Evolutionary conservation across 371 early-diverging fungal species (phyloP).

Genomic region (Funneliformis caledonium): DNA sequence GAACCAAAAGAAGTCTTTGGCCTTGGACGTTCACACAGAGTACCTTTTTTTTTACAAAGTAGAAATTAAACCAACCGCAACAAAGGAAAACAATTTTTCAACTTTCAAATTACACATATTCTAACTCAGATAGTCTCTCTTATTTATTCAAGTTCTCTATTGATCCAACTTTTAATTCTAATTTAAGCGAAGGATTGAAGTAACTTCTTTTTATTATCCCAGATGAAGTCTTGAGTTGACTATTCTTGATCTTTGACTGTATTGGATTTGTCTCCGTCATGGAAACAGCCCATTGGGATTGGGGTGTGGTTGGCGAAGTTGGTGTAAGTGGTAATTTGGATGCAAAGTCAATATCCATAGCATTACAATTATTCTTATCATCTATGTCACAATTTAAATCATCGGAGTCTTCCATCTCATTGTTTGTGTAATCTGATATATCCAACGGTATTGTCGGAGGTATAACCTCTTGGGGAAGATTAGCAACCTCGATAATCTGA

Average conservation of each 20-base stretch:
- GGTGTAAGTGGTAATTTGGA: constrained; percentile 13
- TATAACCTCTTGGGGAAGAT: not conserved
- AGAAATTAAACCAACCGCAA: not conserved
- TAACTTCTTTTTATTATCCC: not conserved
- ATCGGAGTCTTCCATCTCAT: not conserved
- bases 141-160: not conserved
- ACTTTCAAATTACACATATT: not conserved
- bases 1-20: not conserved
- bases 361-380: not conserved
- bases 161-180: not conserved
- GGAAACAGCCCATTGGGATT: not conserved
- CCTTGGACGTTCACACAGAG: not conserved
- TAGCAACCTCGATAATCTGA: not conserved
- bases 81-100: not conserved
- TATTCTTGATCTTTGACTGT: not conserved
- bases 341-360: not conserved
- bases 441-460: not conserved
- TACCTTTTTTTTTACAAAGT: too few species aligned
- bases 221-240: not conserved
- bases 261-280: not conserved
- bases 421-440: constrained; percentile 1
- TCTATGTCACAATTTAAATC: not conserved
- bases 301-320: constrained; percentile 3
- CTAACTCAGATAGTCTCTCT: not conserved
- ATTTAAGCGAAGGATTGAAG: not conserved